Percentiles rank a stretch among this genome's conserved stretches.
Evolutionary conservation across 2,329 filamentous ascomycete species (phyloP).

Genomic region (Penicillium frequentans): DNA sequence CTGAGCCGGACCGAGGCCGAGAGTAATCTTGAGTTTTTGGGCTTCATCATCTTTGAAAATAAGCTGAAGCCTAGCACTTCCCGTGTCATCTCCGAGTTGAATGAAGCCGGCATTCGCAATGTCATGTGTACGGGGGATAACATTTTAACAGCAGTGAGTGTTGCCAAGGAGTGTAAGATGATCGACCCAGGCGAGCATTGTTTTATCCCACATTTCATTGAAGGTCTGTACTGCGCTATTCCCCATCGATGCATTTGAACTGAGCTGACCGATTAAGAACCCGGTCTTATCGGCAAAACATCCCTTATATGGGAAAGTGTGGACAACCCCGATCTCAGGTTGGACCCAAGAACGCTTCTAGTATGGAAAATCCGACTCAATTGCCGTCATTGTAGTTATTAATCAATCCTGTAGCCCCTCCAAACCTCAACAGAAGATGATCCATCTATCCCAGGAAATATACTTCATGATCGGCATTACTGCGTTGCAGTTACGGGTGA

Average conservation of each 20-base stretch:
- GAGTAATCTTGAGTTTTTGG: constrained; percentile 78
- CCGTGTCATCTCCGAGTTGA: constrained; percentile 76
- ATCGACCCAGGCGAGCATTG: constrained; percentile 81
- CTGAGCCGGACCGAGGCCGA: constrained; percentile 87
- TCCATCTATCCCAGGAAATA: constrained; percentile 80
- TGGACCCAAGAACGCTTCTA: constrained; percentile 76
- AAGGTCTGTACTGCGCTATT: constrained; percentile 54
- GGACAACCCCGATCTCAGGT: constrained; percentile 74
- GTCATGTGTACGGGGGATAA: constrained; percentile 99
- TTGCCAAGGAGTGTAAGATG: constrained; percentile 84
- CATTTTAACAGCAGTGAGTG: constrained; percentile 93
- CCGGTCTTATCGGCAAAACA: constrained; percentile 70
- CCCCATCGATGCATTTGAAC: neutral
- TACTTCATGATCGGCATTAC: constrained; percentile 79
- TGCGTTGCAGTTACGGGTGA: constrained; percentile 88
- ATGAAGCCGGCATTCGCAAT: constrained; percentile 77
- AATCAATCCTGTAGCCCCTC: constrained; percentile 57
- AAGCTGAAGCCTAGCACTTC: constrained; percentile 90
- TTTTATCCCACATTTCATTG: constrained; percentile 84
- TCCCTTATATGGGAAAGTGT: constrained; percentile 88
- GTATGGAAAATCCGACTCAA: constrained; percentile 41
- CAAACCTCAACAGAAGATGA: constrained; percentile 71
- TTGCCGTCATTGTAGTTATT: constrained; percentile 2
- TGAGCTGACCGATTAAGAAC: constrained; percentile 49
- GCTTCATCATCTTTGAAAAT: constrained; percentile 98